A percentile compares a stretch with the other conserved stretches of the same genome.
phyloP scores from a whole-genome alignment of 495 filamentous ascomycete species.

The Cetradonia linearis region DNA sequence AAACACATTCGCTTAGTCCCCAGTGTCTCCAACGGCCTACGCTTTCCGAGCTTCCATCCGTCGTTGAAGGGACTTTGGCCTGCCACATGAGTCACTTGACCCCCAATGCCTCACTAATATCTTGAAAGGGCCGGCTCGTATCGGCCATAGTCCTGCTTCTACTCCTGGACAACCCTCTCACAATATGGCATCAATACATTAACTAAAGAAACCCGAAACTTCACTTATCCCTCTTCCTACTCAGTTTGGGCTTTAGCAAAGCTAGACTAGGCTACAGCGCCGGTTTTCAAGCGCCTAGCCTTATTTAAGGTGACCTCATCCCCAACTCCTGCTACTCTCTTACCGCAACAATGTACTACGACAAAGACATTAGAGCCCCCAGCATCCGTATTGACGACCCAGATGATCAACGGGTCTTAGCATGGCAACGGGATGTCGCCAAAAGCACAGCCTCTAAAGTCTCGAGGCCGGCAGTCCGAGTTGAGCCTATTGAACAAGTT shows the following conservation, averaged over 20 bases:
- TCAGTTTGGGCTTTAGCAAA: not conserved
- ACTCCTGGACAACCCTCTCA: slow-evolving; percentile 64
- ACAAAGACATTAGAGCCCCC: slow-evolving; percentile 2
- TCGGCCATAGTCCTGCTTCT: slow-evolving; percentile 66
- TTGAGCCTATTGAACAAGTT: not conserved
- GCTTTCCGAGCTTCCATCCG: not conserved
- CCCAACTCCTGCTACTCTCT: slow-evolving; percentile 38
- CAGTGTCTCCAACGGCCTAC: not conserved
- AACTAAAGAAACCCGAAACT: slow-evolving; percentile 26
- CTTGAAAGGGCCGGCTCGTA: slow-evolving; percentile 59
- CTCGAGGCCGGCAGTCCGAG: not conserved
- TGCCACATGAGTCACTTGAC: not conserved
- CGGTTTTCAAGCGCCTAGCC: slow-evolving; percentile 40
- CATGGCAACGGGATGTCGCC: slow-evolving; percentile 24
- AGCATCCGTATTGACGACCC: not conserved
- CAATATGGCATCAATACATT: slow-evolving; percentile 65
- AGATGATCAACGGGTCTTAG: slow-evolving; percentile 15
- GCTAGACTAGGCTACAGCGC: not conserved
- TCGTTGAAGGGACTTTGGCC: not conserved
- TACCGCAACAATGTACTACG: slow-evolving; percentile 49
- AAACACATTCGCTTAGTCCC: not conserved
- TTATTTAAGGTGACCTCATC: slow-evolving; percentile 12
- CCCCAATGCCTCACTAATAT: slow-evolving; percentile 47
- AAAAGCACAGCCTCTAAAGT: slow-evolving; percentile 12
- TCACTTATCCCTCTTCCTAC: not conserved